Conservation (phyloP, 2,329 filamentous ascomycete species). For the Aspergillus viridinutans region DNA sequence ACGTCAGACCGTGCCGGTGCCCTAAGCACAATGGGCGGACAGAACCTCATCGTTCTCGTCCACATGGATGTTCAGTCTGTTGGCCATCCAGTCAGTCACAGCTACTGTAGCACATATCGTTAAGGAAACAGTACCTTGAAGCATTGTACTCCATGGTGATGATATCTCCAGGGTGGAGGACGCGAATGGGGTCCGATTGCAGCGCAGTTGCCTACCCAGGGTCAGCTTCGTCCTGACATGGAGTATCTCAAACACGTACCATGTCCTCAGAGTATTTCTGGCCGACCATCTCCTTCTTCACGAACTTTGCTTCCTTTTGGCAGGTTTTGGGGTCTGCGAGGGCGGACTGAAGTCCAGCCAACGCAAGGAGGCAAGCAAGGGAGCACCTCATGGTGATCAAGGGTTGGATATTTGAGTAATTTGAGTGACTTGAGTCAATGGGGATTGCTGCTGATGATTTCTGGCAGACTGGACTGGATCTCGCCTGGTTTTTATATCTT, state of each 20-base stretch:
- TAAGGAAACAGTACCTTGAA: neutral
- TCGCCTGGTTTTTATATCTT: neutral
- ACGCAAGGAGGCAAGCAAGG: neutral
- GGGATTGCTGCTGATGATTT: neutral
- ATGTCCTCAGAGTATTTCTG: neutral
- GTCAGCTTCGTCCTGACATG: neutral
- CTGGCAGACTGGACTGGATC: neutral
- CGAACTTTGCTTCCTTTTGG: neutral
- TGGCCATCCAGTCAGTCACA: neutral
- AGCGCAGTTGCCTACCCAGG: neutral
- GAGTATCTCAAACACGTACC: neutral
- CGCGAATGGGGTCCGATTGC: neutral
- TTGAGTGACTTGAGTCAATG: neutral
- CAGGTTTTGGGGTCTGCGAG: neutral
- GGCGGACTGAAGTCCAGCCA: neutral
- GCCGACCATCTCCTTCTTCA: neutral
- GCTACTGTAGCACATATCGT: too few relatives aligned
- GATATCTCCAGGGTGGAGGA: neutral
- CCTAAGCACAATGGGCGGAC: neutral
- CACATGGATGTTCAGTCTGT: neutral
- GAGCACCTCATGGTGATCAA: neutral
- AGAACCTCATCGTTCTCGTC: neutral
- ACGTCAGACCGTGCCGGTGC: too few relatives aligned
- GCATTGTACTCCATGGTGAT: neutral
- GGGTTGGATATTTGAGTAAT: neutral